Percentiles rank a stretch among this genome's conserved stretches.
phyloP scores from a whole-genome alignment of 2,329 filamentous ascomycete species.

The Phyllachora maydis region DNA sequence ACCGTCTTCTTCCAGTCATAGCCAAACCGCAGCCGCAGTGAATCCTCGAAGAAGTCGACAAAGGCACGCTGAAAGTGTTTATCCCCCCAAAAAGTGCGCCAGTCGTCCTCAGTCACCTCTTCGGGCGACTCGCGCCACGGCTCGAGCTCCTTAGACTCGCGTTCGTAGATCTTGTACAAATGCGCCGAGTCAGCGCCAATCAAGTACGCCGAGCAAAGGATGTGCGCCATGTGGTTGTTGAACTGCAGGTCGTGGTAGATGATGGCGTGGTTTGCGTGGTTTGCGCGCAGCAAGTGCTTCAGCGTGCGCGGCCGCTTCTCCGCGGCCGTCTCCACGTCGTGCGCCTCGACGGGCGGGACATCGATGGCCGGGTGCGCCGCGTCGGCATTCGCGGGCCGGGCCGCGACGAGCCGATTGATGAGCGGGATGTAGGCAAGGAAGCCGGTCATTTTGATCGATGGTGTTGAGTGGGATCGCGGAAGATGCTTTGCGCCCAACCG shows the following conservation, averaged over 20 bases:
- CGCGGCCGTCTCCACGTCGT: slow-evolving; percentile 59
- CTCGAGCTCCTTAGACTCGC: slow-evolving; percentile 49
- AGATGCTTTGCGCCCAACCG: no score
- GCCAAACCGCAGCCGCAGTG: slow-evolving; percentile 47
- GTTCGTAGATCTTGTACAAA: slow-evolving; percentile 64
- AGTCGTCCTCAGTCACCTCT: slow-evolving; percentile 68
- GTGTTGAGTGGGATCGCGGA: no score
- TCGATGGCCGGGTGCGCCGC: slow-evolving; percentile 18
- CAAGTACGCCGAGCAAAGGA: slow-evolving; percentile 69
- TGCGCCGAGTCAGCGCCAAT: slow-evolving; percentile 57
- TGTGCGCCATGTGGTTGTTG: slow-evolving; percentile 70
- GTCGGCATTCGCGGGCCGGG: slow-evolving; percentile 6
- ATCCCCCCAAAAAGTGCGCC: slow-evolving; percentile 68
- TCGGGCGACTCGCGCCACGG: slow-evolving; percentile 68
- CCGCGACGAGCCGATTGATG: slow-evolving; percentile 9
- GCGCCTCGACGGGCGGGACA: slow-evolving; percentile 48
- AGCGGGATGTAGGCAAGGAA: slow-evolving; percentile 11
- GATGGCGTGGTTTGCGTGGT: slow-evolving; percentile 78
- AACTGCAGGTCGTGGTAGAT: slow-evolving; percentile 55
- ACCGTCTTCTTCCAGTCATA: slow-evolving; percentile 76
- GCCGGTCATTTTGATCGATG: slow-evolving; percentile 7
- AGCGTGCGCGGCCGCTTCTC: slow-evolving; percentile 67
- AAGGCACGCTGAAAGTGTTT: slow-evolving; percentile 71
- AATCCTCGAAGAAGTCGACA: slow-evolving; percentile 90
- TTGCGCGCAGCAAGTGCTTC: slow-evolving; percentile 78